Evolutionary conservation across 768 basidiomycete species (phyloP).

Genomic region (Lactifluus echinatus): DNA sequence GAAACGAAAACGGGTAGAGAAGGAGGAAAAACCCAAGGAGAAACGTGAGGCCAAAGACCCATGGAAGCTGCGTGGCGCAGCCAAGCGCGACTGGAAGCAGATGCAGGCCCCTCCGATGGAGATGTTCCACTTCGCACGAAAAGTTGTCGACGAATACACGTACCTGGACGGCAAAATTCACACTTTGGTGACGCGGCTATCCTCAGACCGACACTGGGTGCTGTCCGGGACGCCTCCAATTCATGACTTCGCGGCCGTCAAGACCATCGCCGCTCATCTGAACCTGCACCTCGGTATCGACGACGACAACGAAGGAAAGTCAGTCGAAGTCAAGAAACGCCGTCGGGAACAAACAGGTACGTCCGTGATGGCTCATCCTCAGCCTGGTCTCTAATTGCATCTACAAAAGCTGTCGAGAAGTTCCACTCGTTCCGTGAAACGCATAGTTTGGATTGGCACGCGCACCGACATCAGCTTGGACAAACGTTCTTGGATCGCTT

Average conservation of each 20-base stretch:
- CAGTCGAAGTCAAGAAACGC: constrained; percentile 69
- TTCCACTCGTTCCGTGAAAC: constrained; percentile 98
- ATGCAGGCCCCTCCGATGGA: constrained; percentile 82
- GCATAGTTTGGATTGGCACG: constrained; percentile 87
- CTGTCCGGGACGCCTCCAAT: constrained; percentile 95
- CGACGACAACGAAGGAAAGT: constrained; percentile 76
- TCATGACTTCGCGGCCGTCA: constrained; percentile 81
- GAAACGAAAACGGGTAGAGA: constrained; percentile 35
- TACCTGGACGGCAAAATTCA: constrained; percentile 79
- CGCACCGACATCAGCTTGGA: constrained; percentile 72
- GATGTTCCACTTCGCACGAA: constrained; percentile 85
- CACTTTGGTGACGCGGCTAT: constrained; percentile 65
- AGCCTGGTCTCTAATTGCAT: neutral
- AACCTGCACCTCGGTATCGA: constrained; percentile 87
- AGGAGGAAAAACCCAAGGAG: constrained; percentile 27
- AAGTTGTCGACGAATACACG: constrained; percentile 92
- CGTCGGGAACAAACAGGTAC: constrained; percentile 76
- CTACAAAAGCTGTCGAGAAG: constrained; percentile 61
- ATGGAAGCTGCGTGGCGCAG: constrained; percentile 62
- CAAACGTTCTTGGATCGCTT: constrained; percentile 76
- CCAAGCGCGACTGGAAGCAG: constrained; percentile 64
- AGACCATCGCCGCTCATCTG: constrained; percentile 84
- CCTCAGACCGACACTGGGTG: constrained; percentile 82
- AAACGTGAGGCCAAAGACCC: constrained; percentile 53
- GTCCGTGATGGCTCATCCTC: constrained; percentile 14